Evolutionary conservation across 2,329 filamentous ascomycete species (phyloP).

Genomic region (Aspergillus awamori): DNA sequence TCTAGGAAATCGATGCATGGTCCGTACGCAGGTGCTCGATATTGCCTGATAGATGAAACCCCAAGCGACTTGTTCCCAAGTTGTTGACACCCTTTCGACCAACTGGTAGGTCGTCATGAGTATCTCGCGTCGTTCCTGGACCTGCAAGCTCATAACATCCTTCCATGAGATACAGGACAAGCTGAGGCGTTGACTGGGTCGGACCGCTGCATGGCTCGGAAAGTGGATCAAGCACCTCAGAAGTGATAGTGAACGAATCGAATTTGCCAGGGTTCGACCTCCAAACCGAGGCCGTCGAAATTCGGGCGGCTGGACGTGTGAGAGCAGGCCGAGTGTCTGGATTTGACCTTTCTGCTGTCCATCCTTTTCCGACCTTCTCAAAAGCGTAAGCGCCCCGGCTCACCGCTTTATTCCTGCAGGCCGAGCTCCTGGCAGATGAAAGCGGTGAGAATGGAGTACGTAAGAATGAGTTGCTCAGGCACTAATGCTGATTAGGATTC

Average conservation of each 20-base stretch:
- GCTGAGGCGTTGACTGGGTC: conserved; percentile 35
- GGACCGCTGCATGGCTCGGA: conserved; percentile 41
- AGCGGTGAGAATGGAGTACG: conserved; percentile 1
- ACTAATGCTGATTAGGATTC: conserved; percentile 1
- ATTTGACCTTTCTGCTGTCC: neutral
- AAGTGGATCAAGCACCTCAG: conserved; percentile 35
- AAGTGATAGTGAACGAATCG: neutral
- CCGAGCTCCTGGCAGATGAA: conserved; percentile 5
- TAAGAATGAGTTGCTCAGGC: neutral
- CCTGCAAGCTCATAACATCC: neutral
- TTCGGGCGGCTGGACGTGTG: conserved; percentile 23
- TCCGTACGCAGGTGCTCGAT: conserved; percentile 8
- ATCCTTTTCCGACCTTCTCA: conserved; percentile 4
- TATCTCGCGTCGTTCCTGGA: neutral
- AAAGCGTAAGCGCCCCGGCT: conserved; percentile 3
- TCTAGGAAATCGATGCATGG: conserved; percentile 14
- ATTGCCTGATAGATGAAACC: conserved; percentile 11
- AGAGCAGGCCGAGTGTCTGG: conserved; percentile 9
- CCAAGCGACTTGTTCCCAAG: neutral
- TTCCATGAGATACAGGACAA: neutral
- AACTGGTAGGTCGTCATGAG: conserved; percentile 1
- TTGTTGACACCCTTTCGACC: neutral
- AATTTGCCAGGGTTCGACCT: conserved; percentile 14
- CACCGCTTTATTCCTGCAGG: conserved; percentile 9
- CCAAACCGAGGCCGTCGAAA: conserved; percentile 1